These are phyloP conservation scores for Aureobasidium sp. DNA, from an alignment of 2,329 filamentous ascomycete genomes.

Conservation along the genomic window DNA sequence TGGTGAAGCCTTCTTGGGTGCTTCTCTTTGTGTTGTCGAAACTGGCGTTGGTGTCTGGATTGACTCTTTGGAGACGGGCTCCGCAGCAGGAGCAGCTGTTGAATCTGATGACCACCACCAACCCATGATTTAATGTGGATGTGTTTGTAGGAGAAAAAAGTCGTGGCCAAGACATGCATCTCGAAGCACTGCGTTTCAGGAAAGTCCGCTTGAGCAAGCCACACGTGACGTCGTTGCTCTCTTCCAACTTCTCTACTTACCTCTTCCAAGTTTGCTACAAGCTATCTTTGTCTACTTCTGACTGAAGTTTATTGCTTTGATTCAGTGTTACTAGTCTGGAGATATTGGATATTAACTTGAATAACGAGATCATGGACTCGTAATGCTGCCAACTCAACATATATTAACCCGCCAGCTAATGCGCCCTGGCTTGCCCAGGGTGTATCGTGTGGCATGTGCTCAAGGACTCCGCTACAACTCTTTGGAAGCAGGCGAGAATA, in stretches of 20 bases:
- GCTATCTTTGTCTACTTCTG: not conserved
- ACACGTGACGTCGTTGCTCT: constrained; percentile 12
- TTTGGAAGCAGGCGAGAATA: constrained; percentile 50
- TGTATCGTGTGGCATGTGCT: constrained; percentile 9
- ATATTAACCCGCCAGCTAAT: constrained; percentile 7
- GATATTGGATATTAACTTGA: not conserved
- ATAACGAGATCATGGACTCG: not conserved
- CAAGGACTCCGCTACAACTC: constrained; percentile 25
- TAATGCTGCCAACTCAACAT: constrained; percentile 11
- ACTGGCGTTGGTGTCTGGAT: not conserved
- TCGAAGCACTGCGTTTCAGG: not conserved
- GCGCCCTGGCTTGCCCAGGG: constrained; percentile 10
- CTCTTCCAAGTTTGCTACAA: not conserved
- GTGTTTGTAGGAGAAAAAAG: not conserved
- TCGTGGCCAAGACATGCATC: constrained; percentile 5
- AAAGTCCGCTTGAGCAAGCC: constrained; percentile 5
- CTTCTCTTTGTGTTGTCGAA: not conserved
- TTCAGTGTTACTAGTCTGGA: not conserved
- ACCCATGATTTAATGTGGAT: constrained; percentile 17
- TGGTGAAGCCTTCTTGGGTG: constrained; percentile 20
- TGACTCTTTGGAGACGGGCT: constrained; percentile 4
- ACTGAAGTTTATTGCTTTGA: not conserved
- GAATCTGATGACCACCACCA: constrained; percentile 21
- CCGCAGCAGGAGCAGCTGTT: constrained; percentile 6
- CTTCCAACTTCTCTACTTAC: constrained; percentile 5